phyloP scores from a whole-genome alignment of 495 filamentous ascomycete species.

The Daldinia caldariorum region DNA sequence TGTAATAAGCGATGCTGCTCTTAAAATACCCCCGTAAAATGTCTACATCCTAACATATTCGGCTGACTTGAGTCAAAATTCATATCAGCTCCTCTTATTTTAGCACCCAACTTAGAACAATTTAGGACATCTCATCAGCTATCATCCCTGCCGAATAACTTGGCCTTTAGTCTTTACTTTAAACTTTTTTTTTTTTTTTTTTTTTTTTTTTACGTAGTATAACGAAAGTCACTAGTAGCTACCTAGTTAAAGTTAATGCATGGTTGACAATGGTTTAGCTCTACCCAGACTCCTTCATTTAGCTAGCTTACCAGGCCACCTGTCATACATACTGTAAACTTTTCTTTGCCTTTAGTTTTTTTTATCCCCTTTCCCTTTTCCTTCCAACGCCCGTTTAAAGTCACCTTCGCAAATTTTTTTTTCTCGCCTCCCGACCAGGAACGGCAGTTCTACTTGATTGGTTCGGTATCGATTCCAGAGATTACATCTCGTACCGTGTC shows the following conservation, averaged over 20 bases:
- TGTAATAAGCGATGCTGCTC: slow-evolving; percentile 5
- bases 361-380: too few relatives aligned
- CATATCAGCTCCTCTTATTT: too few relatives aligned
- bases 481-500: neutral
- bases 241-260: neutral
- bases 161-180: neutral
- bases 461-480: slow-evolving; percentile 5
- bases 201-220: too few relatives aligned
- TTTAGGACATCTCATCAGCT: too few relatives aligned
- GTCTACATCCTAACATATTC: neutral
- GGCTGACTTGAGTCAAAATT: slow-evolving; percentile 2
- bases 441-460: slow-evolving; percentile 10
- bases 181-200: too few relatives aligned
- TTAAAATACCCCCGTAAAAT: neutral
- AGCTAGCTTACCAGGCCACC: too few relatives aligned
- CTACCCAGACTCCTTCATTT: neutral
- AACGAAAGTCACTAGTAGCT: slow-evolving; percentile 3
- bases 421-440: neutral
- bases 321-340: too few relatives aligned
- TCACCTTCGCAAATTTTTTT: neutral
- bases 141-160: neutral
- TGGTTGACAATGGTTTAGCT: neutral
- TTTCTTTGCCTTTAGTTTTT: too few relatives aligned
- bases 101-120: too few relatives aligned
- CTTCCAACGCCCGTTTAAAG: neutral